Percentiles rank a stretch among this genome's conserved stretches.
Evolutionary conservation across 1,284 basidiomycete species (phyloP).

Genomic region (Xerocomus amazonicus): DNA sequence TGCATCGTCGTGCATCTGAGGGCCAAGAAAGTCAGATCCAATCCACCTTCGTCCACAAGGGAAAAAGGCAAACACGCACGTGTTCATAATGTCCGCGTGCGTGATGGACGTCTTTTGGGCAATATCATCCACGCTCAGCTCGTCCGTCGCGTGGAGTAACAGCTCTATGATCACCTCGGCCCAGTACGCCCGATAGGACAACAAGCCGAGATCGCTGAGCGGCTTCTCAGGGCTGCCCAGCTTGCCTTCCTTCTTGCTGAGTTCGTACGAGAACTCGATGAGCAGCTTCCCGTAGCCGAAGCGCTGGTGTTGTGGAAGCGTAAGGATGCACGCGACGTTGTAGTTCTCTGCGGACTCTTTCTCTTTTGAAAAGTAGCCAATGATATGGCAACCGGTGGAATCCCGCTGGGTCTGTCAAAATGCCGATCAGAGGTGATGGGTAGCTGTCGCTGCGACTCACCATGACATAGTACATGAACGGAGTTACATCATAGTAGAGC

Average conservation of each 20-base stretch:
- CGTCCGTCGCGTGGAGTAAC: conserved; percentile 69
- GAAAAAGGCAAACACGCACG: conserved; percentile 55
- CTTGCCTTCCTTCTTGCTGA: conserved; percentile 95
- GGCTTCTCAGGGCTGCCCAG: conserved; percentile 98
- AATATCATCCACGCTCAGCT: conserved; percentile 95
- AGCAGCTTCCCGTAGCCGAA: conserved; percentile 93
- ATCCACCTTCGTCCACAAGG: neutral
- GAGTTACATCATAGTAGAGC: conserved; percentile 99
- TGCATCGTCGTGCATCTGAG: conserved; percentile 87
- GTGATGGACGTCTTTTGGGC: conserved; percentile 96
- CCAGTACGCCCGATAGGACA: conserved; percentile 97
- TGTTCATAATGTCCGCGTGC: conserved; percentile 96
- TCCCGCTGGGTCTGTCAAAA: conserved; percentile 74
- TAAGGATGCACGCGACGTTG: conserved; percentile 98
- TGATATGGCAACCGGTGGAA: conserved; percentile 87
- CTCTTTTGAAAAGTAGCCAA: conserved; percentile 99
- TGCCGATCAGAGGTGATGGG: neutral
- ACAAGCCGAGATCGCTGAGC: conserved; percentile 88
- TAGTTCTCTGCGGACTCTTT: conserved; percentile 98
- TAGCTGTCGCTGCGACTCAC: conserved; percentile 38
- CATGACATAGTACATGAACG: conserved; percentile 99
- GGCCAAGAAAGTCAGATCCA: neutral
- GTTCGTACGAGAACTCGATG: conserved; percentile 98
- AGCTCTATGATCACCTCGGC: conserved; percentile 95
- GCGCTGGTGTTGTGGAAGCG: conserved; percentile 95